These are phyloP conservation scores for Curvularia sp. DNA, from an alignment of 2,329 filamentous ascomycete genomes.

Conservation along the genomic window DNA sequence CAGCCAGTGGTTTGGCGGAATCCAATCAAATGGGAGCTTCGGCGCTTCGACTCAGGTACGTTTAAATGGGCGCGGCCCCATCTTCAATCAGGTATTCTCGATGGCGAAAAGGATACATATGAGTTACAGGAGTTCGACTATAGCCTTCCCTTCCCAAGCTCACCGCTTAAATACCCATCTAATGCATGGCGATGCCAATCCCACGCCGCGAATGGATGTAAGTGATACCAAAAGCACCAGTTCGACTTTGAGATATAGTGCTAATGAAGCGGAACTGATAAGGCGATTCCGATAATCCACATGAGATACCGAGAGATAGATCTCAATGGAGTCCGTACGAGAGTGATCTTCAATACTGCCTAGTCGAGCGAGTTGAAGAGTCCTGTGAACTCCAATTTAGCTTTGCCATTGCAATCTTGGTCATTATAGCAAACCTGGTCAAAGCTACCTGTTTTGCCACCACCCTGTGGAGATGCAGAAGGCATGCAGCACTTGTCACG, in stretches of 20 bases:
- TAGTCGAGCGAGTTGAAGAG: constrained; percentile 28
- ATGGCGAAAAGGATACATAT: neutral
- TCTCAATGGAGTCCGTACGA: constrained; percentile 22
- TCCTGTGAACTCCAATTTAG: constrained; percentile 39
- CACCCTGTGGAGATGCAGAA: constrained; percentile 18
- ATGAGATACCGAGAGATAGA: constrained; percentile 15
- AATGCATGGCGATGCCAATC: constrained; percentile 27
- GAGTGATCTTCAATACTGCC: constrained; percentile 25
- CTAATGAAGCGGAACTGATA: neutral
- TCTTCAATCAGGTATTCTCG: neutral
- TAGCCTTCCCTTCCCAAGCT: neutral
- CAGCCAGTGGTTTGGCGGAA: constrained; percentile 17
- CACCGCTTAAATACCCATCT: constrained; percentile 8
- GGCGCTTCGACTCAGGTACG: too few species aligned
- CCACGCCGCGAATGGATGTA: constrained; percentile 6
- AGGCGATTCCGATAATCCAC: constrained; percentile 5
- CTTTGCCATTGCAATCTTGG: constrained; percentile 29
- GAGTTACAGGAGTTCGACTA: neutral
- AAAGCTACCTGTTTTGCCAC: constrained; percentile 19
- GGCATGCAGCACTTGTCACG: constrained; percentile 27
- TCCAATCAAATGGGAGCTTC: neutral
- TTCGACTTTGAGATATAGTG: too few species aligned
- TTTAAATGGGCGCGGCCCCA: neutral
- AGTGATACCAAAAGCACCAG: neutral
- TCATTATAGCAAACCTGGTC: constrained; percentile 18